phyloP scores from a whole-genome alignment of 2,329 filamentous ascomycete genomes.

The Pseudocercospora crystallina region DNA sequence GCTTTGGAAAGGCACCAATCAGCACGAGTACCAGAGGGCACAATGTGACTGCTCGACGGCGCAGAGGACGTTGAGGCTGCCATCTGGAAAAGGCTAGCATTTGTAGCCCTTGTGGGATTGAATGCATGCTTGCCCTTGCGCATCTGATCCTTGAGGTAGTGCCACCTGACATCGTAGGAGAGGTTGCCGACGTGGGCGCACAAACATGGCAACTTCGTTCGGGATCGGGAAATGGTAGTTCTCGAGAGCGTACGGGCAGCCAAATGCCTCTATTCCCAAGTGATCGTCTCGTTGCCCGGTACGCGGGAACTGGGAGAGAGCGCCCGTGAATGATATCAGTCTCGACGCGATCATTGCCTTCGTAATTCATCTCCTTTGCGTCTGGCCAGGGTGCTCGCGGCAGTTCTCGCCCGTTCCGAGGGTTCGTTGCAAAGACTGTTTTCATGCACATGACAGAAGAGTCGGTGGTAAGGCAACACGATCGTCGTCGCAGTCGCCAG shows the following conservation, averaged over 20 bases:
- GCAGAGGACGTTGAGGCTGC: conserved; percentile 83
- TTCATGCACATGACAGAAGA: conserved; percentile 37
- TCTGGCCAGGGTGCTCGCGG: conserved; percentile 43
- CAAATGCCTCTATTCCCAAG: conserved; percentile 74
- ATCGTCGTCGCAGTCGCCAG: conserved; percentile 19
- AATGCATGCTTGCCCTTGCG: conserved; percentile 91
- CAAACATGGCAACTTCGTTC: conserved; percentile 89
- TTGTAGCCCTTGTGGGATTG: too few species aligned
- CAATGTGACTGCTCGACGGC: too few species aligned
- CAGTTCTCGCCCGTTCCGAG: background rate
- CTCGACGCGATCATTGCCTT: too few species aligned
- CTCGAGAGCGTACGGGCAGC: too few species aligned
- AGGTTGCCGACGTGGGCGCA: conserved; percentile 99
- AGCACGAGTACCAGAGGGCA: too few species aligned
- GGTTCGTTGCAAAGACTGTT: conserved; percentile 37
- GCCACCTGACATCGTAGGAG: conserved; percentile 99
- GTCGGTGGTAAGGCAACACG: conserved; percentile 33
- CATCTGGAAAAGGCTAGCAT: conserved; percentile 68
- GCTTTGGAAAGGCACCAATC: too few species aligned
- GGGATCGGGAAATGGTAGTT: too few species aligned
- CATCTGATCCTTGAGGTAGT: conserved; percentile 99
- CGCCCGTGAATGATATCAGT: too few species aligned
- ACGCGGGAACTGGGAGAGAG: too few species aligned
- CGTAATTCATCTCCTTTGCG: conserved; percentile 34
- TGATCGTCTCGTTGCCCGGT: too few species aligned